Evolutionary conservation across 257 asterid genomes (phyloP).

Genomic region (Henckelia pumila): DNA sequence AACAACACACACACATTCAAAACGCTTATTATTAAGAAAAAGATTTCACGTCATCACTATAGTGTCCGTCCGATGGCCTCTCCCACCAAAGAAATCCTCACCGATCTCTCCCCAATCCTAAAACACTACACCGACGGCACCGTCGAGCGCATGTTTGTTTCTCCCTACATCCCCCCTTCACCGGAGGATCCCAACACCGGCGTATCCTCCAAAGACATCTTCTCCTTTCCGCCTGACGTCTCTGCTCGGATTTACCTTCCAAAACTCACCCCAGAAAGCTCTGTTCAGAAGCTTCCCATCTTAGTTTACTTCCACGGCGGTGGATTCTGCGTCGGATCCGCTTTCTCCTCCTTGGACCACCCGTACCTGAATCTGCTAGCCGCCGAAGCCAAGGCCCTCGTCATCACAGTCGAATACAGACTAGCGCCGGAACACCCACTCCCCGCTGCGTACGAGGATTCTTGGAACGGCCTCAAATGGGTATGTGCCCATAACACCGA

Average conservation of each 20-base stretch:
- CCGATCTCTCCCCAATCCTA: slow-evolving; percentile 27
- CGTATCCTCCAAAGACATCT: slow-evolving; percentile 38
- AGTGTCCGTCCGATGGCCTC: background rate
- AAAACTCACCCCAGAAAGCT: background rate
- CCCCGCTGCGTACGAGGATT: slow-evolving; percentile 46
- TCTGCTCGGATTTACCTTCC: slow-evolving; percentile 47
- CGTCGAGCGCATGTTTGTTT: slow-evolving; percentile 19
- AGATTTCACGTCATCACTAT: no score
- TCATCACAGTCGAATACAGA: slow-evolving; percentile 37
- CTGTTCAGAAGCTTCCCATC: slow-evolving; percentile 31
- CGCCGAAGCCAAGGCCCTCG: slow-evolving; percentile 22
- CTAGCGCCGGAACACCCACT: slow-evolving; percentile 53
- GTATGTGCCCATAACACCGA: slow-evolving; percentile 20
- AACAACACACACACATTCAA: no score
- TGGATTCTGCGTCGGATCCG: slow-evolving; percentile 35
- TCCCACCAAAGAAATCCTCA: slow-evolving; percentile 16
- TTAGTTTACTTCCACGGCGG: slow-evolving; percentile 42
- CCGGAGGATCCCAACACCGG: slow-evolving; percentile 33
- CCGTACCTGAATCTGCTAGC: slow-evolving; percentile 23
- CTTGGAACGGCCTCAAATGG: slow-evolving; percentile 43
- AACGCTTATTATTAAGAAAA: no score
- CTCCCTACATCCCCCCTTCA: slow-evolving; percentile 29
- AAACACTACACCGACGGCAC: slow-evolving; percentile 25
- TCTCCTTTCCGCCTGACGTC: slow-evolving; percentile 21
- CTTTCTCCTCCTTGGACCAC: slow-evolving; percentile 17